phyloP scores from a whole-genome alignment of 805 yeast genomes.

The Lipomyces chichibuensis region DNA sequence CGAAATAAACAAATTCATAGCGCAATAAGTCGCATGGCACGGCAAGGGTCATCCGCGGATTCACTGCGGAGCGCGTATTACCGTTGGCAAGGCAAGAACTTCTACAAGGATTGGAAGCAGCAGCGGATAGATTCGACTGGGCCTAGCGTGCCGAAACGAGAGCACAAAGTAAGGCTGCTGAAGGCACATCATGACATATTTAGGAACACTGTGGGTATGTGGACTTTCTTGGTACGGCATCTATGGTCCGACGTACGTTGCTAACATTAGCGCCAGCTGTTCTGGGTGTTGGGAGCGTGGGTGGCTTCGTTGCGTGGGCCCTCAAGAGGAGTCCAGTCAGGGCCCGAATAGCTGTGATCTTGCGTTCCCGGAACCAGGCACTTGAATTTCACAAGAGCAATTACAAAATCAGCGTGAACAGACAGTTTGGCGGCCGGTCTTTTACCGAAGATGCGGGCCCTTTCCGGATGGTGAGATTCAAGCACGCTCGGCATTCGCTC shows the following conservation, averaged over 20 bases:
- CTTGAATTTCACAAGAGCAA: not conserved
- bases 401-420: not conserved
- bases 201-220: not conserved
- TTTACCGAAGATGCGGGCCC: not conserved
- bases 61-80: not conserved
- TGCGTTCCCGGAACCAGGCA: not conserved
- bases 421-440: not conserved
- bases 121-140: not conserved
- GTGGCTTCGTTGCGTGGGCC: not conserved
- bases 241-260: not conserved
- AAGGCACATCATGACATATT: slow-evolving; percentile 1
- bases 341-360: not conserved
- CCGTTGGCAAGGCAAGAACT: not conserved
- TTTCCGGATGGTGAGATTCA: not conserved
- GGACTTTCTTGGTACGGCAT: not conserved
- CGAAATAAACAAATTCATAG: not conserved
- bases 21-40: not conserved
- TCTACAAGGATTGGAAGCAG: not conserved
- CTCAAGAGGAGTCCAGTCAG: slow-evolving; percentile 1
- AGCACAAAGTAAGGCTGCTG: not conserved
- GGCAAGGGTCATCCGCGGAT: not conserved
- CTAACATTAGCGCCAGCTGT: not conserved
- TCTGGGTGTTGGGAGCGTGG: not conserved
- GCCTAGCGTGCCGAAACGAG: not conserved
- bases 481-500: not conserved